Percentiles rank a stretch among this genome's conserved stretches.
These are phyloP conservation scores for Torulaspora quercuum DNA, from an alignment of 805 yeast genomes.

Conservation along the genomic window DNA sequence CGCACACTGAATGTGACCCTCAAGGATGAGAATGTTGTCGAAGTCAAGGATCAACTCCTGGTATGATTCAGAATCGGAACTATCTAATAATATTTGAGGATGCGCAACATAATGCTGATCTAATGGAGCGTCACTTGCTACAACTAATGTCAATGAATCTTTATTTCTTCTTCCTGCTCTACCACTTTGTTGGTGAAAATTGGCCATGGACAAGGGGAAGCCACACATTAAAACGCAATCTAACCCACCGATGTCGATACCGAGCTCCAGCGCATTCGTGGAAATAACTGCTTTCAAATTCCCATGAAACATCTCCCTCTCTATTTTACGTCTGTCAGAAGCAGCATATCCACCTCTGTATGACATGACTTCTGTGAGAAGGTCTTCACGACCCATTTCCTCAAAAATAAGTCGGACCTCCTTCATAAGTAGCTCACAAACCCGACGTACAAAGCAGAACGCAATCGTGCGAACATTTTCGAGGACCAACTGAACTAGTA, in stretches of 20 bases:
- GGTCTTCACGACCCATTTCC: slow-evolving; percentile 43
- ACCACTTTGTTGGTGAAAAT: slow-evolving; percentile 93
- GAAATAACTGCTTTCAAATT: slow-evolving; percentile 82
- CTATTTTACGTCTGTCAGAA: slow-evolving; percentile 80
- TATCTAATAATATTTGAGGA: slow-evolving; percentile 31
- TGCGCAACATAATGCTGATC: slow-evolving; percentile 80
- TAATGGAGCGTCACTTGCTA: slow-evolving; percentile 78
- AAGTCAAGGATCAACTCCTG: slow-evolving; percentile 61
- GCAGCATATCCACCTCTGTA: slow-evolving; percentile 95
- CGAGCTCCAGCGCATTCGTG: slow-evolving; percentile 92
- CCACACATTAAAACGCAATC: slow-evolving; percentile 93
- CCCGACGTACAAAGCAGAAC: slow-evolving; percentile 80
- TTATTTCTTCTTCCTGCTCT: slow-evolving; percentile 88
- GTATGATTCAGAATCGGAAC: slow-evolving; percentile 49
- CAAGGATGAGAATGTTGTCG: slow-evolving; percentile 59
- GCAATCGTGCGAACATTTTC: slow-evolving; percentile 76
- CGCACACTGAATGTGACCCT: slow-evolving; percentile 90
- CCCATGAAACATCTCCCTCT: slow-evolving; percentile 86
- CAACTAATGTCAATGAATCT: slow-evolving; percentile 81
- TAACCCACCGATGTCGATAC: slow-evolving; percentile 89
- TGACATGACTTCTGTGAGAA: slow-evolving; percentile 72
- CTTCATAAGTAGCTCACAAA: slow-evolving; percentile 84
- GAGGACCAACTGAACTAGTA: slow-evolving; percentile 62
- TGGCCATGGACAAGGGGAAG: slow-evolving; percentile 82
- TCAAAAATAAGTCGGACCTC: slow-evolving; percentile 61